phyloP scores from a whole-genome alignment of 176 grass and related monocot genomes.

The Lolium rigidum region DNA sequence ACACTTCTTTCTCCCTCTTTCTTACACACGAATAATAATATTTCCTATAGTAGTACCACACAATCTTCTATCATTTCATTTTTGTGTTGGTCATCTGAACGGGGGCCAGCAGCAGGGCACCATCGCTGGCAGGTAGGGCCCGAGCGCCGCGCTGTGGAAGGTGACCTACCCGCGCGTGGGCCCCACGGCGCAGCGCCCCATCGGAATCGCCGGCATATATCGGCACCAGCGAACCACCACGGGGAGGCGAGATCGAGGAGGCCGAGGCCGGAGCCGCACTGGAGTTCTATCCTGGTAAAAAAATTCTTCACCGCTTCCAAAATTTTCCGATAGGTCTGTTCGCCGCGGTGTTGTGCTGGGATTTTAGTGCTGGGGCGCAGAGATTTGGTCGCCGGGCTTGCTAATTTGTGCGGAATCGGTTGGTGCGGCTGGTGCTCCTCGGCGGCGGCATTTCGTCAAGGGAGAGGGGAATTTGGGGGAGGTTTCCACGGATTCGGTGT shows the following conservation, averaged over 20 bases:
- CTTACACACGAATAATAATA: background rate
- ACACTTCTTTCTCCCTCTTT: background rate
- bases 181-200: background rate
- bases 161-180: slow-evolving; percentile 20
- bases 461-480: background rate
- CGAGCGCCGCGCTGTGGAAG: background rate
- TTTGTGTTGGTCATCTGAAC: background rate
- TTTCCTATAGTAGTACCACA: background rate
- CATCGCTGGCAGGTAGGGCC: slow-evolving; percentile 12
- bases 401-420: background rate
- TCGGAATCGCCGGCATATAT: slow-evolving; percentile 20
- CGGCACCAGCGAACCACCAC: slow-evolving; percentile 19
- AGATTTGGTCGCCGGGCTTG: no score
- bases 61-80: background rate
- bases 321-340: background rate
- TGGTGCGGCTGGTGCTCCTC: background rate
- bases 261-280: slow-evolving; percentile 30
- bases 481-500: background rate
- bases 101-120: slow-evolving; percentile 6
- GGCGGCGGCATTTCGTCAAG: background rate
- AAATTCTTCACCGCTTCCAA: background rate
- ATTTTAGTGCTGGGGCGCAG: no score
- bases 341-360: no score
- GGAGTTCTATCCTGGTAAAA: slow-evolving; percentile 28
- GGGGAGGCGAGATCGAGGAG: slow-evolving; percentile 25